Conservation (phyloP, 1,284 basidiomycete genomes). For the Cystobasidium pallidum region DNA sequence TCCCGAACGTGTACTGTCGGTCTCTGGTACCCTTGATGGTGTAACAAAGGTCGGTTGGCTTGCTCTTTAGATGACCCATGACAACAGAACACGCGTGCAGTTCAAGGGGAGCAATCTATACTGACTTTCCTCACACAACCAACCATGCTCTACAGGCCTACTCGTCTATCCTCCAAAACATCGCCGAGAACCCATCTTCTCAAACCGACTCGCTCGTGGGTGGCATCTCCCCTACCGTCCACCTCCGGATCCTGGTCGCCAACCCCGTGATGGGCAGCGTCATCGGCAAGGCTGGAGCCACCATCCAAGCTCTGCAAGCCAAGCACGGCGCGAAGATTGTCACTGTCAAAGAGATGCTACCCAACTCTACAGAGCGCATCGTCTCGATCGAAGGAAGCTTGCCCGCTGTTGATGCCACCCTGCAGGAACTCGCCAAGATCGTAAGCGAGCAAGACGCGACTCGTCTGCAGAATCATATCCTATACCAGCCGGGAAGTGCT, state of each 20-base stretch:
- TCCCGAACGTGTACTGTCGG: slow-evolving; percentile 93
- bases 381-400: slow-evolving; percentile 94
- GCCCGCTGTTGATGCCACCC: slow-evolving; percentile 80
- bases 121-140: no score
- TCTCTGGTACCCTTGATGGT: slow-evolving; percentile 85
- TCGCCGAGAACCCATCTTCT: slow-evolving; percentile 69
- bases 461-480: slow-evolving; percentile 73
- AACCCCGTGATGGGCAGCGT: slow-evolving; percentile 57
- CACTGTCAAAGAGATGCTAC: slow-evolving; percentile 57
- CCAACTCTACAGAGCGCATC: slow-evolving; percentile 65
- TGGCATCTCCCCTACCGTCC: slow-evolving; percentile 73
- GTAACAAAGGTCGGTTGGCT: slow-evolving; percentile 72
- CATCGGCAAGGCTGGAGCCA: slow-evolving; percentile 56
- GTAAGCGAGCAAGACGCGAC: slow-evolving; percentile 34
- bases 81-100: no score
- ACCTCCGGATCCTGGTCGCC: slow-evolving; percentile 69
- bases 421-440: slow-evolving; percentile 93
- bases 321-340: slow-evolving; percentile 56
- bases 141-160: slow-evolving; percentile 74
- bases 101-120: no score
- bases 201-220: slow-evolving; percentile 63
- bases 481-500: slow-evolving; percentile 87
- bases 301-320: slow-evolving; percentile 58
- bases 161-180: slow-evolving; percentile 88
- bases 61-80: no score